Base-by-base conservation (phyloP, 768 basidiomycete genomes). In the Pulveroboletus sp. region DNA sequence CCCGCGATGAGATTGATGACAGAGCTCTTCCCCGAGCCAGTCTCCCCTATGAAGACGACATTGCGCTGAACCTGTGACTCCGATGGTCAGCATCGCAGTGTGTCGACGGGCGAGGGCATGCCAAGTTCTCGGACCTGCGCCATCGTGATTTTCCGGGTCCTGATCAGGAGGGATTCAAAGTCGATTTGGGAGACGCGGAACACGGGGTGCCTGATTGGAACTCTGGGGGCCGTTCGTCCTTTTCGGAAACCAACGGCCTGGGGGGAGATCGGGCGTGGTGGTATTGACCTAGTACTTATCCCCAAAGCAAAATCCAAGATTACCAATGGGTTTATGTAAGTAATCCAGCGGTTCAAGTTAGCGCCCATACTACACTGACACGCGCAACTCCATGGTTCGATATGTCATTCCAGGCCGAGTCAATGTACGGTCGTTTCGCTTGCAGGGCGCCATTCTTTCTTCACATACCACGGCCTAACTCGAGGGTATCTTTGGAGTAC, bases 1-100 rank as follows among this genome's bases (percentile, higher is more conserved):
- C 51, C 61, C 6, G 54, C 53, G 35, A 76, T 54, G 61, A 77
- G 68, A 43, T 76, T 76, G 51, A 76, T 61, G 19, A 76, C 55
- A 0, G 71, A 73, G 52, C 72, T 74, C 56, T 76, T 77, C 10
- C 71, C 65, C 1, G 56, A 51, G 35, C 65, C 67, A 1, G 54
- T 61, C 40, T 67, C 67, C 26, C 67, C 70, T 41, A 77, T 73
- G 47, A 62, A 73, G 31, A 65, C 64, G 42, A 55, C 68, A 6
- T 75, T 71, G 45, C 61, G 61, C 12, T 10, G 49, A 17, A 19
- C 36, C 60, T 60, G 38, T 24, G 43, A 35, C 29, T 29, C 1
- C n/a, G 37, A 22, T 14, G 17, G 34, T 57, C 3, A 60, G 53
- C 31, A 16, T 35, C 34, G 17, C 19, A 17, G 7, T 26, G 45